Evolutionary conservation across 2,329 filamentous ascomycete genomes (phyloP).

Genomic region (Colletotrichum sp.): DNA sequence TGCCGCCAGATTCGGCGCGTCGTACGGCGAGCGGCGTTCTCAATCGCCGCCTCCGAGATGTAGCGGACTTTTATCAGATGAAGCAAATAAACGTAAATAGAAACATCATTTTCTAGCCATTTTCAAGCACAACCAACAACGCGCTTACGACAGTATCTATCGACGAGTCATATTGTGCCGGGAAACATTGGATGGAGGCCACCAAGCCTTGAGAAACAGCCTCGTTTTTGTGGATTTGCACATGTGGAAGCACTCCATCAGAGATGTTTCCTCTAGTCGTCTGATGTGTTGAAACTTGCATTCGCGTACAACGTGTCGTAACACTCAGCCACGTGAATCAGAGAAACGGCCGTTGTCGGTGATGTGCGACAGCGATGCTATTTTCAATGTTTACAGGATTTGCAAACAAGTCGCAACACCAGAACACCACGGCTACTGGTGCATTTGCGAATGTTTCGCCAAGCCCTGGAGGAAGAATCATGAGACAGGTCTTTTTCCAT

Average conservation of each 20-base stretch:
- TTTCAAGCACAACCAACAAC: neutral
- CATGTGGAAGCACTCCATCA: neutral
- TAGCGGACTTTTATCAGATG: neutral
- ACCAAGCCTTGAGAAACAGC: neutral
- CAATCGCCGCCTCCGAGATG: neutral
- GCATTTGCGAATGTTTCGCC: neutral
- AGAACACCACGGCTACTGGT: neutral
- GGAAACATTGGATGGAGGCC: neutral
- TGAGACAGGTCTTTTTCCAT: too few species aligned
- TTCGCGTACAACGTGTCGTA: neutral
- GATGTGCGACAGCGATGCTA: neutral
- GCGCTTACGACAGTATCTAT: neutral
- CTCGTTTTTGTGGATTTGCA: neutral
- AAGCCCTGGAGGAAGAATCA: neutral
- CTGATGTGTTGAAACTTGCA: neutral
- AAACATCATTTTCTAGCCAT: neutral
- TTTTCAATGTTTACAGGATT: neutral
- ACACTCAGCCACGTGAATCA: neutral
- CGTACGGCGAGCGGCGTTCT: neutral
- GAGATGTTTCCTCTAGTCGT: neutral
- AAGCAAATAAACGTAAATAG: neutral
- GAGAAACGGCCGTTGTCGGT: neutral
- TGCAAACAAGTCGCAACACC: fast-evolving
- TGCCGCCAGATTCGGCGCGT: neutral
- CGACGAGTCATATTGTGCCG: neutral